These are phyloP conservation scores for Helotiales sp. DNA, from an alignment of 2,329 filamentous ascomycete species.

Conservation along the genomic window DNA sequence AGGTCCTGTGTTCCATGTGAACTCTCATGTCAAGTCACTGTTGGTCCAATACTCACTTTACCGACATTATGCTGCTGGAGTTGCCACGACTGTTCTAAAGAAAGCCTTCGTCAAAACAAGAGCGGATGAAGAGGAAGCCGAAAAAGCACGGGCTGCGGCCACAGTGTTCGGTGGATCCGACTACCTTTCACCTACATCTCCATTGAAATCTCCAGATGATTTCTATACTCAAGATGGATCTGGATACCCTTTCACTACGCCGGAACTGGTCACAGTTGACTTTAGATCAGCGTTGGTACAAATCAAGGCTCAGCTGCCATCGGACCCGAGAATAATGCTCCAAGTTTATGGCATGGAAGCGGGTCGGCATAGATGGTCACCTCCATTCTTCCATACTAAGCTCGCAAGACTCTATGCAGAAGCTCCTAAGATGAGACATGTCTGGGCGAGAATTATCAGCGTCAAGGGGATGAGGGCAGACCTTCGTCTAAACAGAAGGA, in stretches of 20 bases:
- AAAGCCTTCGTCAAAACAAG: slow-evolving; percentile 64
- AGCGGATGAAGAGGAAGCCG: slow-evolving; percentile 44
- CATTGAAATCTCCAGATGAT: slow-evolving; percentile 29
- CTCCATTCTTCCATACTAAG: slow-evolving; percentile 76
- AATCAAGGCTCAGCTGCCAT: slow-evolving; percentile 83
- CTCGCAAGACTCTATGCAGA: slow-evolving; percentile 85
- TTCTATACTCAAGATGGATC: slow-evolving; percentile 23
- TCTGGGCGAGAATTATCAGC: slow-evolving; percentile 86
- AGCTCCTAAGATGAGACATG: slow-evolving; percentile 75
- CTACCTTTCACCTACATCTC: slow-evolving; percentile 29
- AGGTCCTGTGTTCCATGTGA: slow-evolving; percentile 84
- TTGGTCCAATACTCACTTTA: slow-evolving; percentile 90
- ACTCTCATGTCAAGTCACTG: slow-evolving; percentile 76
- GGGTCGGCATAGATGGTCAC: slow-evolving; percentile 83
- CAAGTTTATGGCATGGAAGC: slow-evolving; percentile 82
- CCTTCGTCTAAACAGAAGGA: slow-evolving; percentile 73
- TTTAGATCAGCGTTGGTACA: slow-evolving; percentile 81
- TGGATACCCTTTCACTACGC: slow-evolving; percentile 27
- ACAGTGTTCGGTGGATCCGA: slow-evolving; percentile 14
- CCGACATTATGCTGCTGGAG: slow-evolving; percentile 84
- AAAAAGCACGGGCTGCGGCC: slow-evolving; percentile 35
- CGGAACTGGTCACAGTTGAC: slow-evolving; percentile 79
- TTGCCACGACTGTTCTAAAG: slow-evolving; percentile 74
- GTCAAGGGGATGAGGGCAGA: slow-evolving; percentile 81
- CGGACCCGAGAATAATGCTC: slow-evolving; percentile 88